These are phyloP conservation scores for Penicillium sp. DNA, from an alignment of 2,329 filamentous ascomycete genomes.

Conservation along the genomic window DNA sequence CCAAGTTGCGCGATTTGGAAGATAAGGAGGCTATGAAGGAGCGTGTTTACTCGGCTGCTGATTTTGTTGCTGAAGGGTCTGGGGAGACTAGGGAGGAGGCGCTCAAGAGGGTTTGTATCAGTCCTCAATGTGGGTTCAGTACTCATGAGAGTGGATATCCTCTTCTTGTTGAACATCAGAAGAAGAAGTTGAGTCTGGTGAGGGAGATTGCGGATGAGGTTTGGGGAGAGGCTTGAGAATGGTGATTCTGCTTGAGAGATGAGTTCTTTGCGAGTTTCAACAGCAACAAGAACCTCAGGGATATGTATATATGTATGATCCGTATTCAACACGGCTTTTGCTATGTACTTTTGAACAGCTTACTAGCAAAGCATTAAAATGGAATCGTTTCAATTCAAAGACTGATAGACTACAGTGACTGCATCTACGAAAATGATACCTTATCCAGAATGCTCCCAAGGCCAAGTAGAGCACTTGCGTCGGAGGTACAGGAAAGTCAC, in stretches of 20 bases:
- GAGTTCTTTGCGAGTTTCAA: slow-evolving; percentile 16
- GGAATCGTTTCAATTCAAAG: background rate
- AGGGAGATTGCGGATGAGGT: slow-evolving; percentile 69
- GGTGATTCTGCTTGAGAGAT: background rate
- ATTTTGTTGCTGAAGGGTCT: slow-evolving; percentile 66
- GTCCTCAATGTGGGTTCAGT: slow-evolving; percentile 71
- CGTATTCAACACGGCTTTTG: slow-evolving; percentile 9
- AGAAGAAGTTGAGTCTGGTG: slow-evolving; percentile 68
- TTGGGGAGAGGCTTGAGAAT: slow-evolving; percentile 48
- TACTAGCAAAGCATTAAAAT: background rate
- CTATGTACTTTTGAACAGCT: background rate
- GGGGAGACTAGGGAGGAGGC: slow-evolving; percentile 64
- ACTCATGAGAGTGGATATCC: slow-evolving; percentile 72
- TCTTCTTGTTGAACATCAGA: slow-evolving; percentile 66
- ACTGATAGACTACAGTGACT: background rate
- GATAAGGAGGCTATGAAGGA: slow-evolving; percentile 62
- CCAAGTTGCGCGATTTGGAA: slow-evolving; percentile 61
- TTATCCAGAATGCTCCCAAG: background rate
- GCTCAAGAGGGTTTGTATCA: slow-evolving; percentile 64
- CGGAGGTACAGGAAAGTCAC: background rate
- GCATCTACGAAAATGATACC: background rate
- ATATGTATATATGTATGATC: background rate
- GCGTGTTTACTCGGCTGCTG: slow-evolving; percentile 59
- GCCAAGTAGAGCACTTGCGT: background rate
- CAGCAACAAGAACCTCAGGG: slow-evolving; percentile 10